phyloP scores from a whole-genome alignment of 106 monocot species.

The Dioscorea alata region DNA sequence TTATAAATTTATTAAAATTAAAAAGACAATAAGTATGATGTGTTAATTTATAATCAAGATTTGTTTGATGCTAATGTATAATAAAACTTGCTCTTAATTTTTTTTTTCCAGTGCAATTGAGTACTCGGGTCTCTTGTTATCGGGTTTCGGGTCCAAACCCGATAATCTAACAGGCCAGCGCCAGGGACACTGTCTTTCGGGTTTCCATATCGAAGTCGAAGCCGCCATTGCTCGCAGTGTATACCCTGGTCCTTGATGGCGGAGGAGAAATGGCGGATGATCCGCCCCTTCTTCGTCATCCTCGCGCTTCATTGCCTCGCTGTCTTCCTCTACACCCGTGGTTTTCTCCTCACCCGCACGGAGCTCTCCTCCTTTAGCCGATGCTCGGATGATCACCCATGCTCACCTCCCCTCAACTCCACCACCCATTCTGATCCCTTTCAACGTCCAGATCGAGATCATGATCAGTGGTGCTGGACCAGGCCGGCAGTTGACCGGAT shows the following conservation, averaged over 20 bases:
- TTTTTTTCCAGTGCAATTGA: no score
- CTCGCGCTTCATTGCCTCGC: constrained; percentile 52
- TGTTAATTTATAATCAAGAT: no score
- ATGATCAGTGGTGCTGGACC: constrained; percentile 48
- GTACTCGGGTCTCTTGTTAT: no score
- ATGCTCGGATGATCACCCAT: constrained; percentile 55
- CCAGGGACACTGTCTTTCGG: no score
- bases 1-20: no score
- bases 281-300: constrained; percentile 48
- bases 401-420: constrained; percentile 11
- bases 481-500: constrained; percentile 69
- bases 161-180: no score
- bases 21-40: no score
- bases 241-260: no score
- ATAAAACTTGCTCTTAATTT: no score
- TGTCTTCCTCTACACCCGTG: constrained; percentile 84
- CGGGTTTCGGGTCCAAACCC: no score
- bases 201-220: neutral
- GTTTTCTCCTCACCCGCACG: constrained; percentile 93
- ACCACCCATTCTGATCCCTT: neutral
- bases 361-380: constrained; percentile 72
- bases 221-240: neutral
- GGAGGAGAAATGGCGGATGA: neutral
- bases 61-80: no score
- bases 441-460: no score